Percentiles rank a stretch among this genome's conserved stretches.
Evolutionary conservation across 1,284 basidiomycete species (phyloP).

Genomic region (Trichosporon sp.): DNA sequence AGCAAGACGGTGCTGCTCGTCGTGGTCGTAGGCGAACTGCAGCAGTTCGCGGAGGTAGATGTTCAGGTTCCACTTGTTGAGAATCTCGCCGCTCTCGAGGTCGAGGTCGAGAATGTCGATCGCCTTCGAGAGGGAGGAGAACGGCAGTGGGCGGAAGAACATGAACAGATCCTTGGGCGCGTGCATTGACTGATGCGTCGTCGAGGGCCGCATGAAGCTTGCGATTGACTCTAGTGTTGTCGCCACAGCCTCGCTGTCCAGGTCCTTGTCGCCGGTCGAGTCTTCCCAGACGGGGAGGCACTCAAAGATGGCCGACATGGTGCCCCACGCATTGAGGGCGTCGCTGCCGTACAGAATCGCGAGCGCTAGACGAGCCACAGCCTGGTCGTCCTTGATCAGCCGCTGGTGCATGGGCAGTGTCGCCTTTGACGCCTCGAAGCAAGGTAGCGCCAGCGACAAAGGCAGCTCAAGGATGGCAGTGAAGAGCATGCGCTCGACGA

Average conservation of each 20-base stretch:
- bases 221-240: slow-evolving; percentile 73
- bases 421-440: slow-evolving; percentile 86
- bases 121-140: slow-evolving; percentile 66
- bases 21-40: slow-evolving; percentile 61
- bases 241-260: slow-evolving; percentile 64
- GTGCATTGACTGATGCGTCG: slow-evolving; percentile 54
- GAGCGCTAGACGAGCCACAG: slow-evolving; percentile 74
- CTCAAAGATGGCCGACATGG: slow-evolving; percentile 86
- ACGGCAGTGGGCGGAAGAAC: slow-evolving; percentile 73
- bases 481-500: slow-evolving; percentile 58
- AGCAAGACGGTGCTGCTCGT: slow-evolving; percentile 75
- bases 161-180: slow-evolving; percentile 65
- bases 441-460: slow-evolving; percentile 61
- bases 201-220: slow-evolving; percentile 68
- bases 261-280: slow-evolving; percentile 53
- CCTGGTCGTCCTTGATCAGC: slow-evolving; percentile 71
- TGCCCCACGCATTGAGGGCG: slow-evolving; percentile 64
- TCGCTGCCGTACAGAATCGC: slow-evolving; percentile 82
- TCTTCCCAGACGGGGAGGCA: slow-evolving; percentile 85
- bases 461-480: slow-evolving; percentile 67
- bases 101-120: slow-evolving; percentile 88
- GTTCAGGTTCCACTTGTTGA: slow-evolving; percentile 76
- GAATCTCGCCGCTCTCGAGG: slow-evolving; percentile 83
- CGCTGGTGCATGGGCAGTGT: slow-evolving; percentile 64
- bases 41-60: slow-evolving; percentile 78